Base-by-base conservation (phyloP, 495 filamentous ascomycete species). In the Chaetomidium leptoderma region DNA sequence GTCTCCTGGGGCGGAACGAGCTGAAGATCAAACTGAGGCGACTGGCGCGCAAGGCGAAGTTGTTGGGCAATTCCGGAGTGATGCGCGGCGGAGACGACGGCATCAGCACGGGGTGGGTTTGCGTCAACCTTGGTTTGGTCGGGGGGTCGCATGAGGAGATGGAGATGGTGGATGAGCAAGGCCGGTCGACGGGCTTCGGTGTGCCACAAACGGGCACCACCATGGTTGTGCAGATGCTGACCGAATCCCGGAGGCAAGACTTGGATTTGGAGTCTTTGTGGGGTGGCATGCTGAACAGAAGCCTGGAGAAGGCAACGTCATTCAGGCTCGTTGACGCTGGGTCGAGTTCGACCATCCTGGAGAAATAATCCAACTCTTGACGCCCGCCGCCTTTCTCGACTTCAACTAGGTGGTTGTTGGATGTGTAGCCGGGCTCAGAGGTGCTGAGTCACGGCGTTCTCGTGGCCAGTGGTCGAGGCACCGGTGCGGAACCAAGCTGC, bases 61-160 rank as follows among this genome's bases (percentile, higher is more conserved):
- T 96, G 51, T 68, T 93, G 30, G 86, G 85, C 16, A 82, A 69
- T 72, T 77, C 72, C 16, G 63, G 72, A 36, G 63, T 66, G 29
- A 47, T 57, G 40, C 83, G 74, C 35, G 76, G 81, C 40, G 63
- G 68, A 0, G 84, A 95, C 63, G 91, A 96, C 63, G 92, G 90
- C 1, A 88, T 95, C 36, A 82, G 83, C 27, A 95, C 91, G 16
- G 91, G 91, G 1, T 98, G 93, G 93, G 88, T 98, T 9, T 98
- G 95, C 72, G 88, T 97, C 40, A 92, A 95, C 71, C 77, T 91
- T 2, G 90, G 91, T 1, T 78, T 79, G 16, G 80, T 95, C 13
- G 81, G 86, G 55, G 74, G 68, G 23, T 64, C 75, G 7, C 71
- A 69, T 7, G 59, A 66, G n/a, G 74, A 82, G 52, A 66, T 72